Percentiles rank a stretch among this genome's conserved stretches.
Evolutionary conservation across 345 rosid genomes (phyloP).

Genomic region (Populus nigra): DNA sequence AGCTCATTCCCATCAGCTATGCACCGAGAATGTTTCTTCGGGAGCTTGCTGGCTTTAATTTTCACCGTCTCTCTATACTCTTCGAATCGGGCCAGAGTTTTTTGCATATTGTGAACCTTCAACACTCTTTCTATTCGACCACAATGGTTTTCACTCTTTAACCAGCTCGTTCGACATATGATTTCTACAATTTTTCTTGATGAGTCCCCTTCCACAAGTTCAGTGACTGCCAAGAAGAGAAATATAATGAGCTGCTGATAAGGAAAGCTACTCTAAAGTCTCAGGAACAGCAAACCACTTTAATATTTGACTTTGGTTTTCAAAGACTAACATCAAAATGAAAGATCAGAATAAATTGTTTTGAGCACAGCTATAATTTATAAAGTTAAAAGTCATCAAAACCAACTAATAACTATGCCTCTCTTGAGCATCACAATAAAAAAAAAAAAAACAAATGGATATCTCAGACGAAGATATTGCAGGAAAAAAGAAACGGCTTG

Average conservation of each 20-base stretch:
- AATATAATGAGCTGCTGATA: conserved; percentile 14
- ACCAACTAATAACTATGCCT: background rate
- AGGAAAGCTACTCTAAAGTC: conserved; percentile 3
- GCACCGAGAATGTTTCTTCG: conserved; percentile 92
- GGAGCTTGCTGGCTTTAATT: conserved; percentile 74
- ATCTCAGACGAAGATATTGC: background rate
- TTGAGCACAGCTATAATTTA: background rate
- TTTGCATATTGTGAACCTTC: conserved; percentile 96
- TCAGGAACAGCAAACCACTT: background rate
- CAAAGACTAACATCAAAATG: background rate
- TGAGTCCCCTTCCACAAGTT: conserved; percentile 92
- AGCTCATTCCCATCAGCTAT: conserved; percentile 96
- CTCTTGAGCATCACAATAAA: background rate
- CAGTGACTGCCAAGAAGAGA: conserved; percentile 60
- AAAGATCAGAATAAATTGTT: background rate
- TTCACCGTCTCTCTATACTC: conserved; percentile 90
- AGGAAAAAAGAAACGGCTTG: background rate
- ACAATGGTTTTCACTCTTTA: conserved; percentile 78
- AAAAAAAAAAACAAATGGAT: background rate
- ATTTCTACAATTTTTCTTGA: conserved; percentile 98
- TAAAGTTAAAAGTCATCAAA: background rate
- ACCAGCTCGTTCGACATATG: conserved; percentile 89
- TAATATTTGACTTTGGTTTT: background rate
- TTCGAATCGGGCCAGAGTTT: conserved; percentile 82
- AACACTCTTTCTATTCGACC: conserved; percentile 87